Evolutionary conservation across 208 protist species (phyloP), one percentile per base, ranked within the genome.

Genomic region (Crithidia expoeki): DNA sequence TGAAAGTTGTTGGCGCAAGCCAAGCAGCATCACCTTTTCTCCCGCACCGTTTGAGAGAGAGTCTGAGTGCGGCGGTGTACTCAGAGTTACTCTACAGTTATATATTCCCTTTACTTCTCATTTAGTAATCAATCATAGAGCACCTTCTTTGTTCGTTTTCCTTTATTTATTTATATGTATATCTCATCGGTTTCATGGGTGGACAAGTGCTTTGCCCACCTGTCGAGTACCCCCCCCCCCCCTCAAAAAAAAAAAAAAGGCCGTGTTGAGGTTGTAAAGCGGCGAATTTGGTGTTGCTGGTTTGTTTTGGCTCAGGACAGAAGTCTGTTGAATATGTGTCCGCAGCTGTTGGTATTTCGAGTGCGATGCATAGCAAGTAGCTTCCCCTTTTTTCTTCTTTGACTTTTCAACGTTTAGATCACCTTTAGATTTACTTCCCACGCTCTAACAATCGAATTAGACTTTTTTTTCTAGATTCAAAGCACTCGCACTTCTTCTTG

Each of bases 361-460:
- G 17, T n/a, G 19, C 44, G 16, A 21, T 50, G 17, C 44, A 19
- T 50, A 19, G 44, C 10, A 50, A 50, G 12, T 19, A 9, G 17
- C 34, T 58, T 60, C n/a, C n/a, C 30, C 61, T 28, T 61, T 56
- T 52, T 63, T 72, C 33, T 49, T 59, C 0, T 58, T 70, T 70
- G 21, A 25, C 38, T 68, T 46, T 25, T 19, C 38, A 23, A 0
- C 6, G 6, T 36, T 34, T 21, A 25, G 27, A 33, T 61, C 38
- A 32, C 5, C 21, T 46, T 47, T 47, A 59, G 50, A 51, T 30
- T 32, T 62, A 17, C 21, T 57, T 34, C 58, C 5, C 23, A 10
- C n/a, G 30, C 17, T 55, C n/a, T 40, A 4, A 0, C 16, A 11
- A 16, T 30, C 16, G 14, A 32, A 55, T 32, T 55, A 32, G 23